These are phyloP conservation scores for Mycena albidolilacea DNA, from an alignment of 768 basidiomycete genomes.

Conservation along the genomic window DNA sequence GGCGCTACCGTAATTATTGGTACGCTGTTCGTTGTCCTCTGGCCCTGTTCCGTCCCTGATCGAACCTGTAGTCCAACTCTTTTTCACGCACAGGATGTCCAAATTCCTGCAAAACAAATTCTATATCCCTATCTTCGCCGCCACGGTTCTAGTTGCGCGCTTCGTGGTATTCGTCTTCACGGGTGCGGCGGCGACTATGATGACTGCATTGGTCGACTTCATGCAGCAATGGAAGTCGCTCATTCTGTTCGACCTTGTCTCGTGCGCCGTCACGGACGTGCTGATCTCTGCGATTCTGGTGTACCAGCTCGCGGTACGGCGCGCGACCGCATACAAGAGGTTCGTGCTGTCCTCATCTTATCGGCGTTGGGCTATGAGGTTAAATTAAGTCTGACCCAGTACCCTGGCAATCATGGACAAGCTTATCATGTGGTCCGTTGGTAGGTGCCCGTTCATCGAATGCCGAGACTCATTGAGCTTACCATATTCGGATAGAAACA, in stretches of 20 bases:
- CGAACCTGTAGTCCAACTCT: conserved; percentile 15
- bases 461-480: background rate
- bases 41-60: background rate
- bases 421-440: conserved; percentile 26
- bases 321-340: conserved; percentile 5
- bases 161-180: conserved; percentile 16
- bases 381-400: background rate
- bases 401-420: conserved; percentile 23
- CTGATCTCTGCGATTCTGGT: conserved; percentile 18
- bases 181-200: conserved; percentile 6
- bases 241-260: conserved; percentile 17
- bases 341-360: background rate
- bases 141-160: background rate
- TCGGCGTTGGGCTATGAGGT: too few species aligned
- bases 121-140: background rate
- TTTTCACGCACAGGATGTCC: conserved; percentile 20
- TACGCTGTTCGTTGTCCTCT: background rate
- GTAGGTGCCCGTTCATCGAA: background rate
- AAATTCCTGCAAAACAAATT: conserved; percentile 13
- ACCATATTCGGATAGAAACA: conserved; percentile 1
- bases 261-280: conserved; percentile 22
- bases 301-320: conserved; percentile 5
- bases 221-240: conserved; percentile 17
- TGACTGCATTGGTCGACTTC: background rate
- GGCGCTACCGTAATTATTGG: conserved; percentile 23